Evolutionary conservation across 495 filamentous ascomycete genomes (phyloP).

Genomic region (Viridothelium virens): DNA sequence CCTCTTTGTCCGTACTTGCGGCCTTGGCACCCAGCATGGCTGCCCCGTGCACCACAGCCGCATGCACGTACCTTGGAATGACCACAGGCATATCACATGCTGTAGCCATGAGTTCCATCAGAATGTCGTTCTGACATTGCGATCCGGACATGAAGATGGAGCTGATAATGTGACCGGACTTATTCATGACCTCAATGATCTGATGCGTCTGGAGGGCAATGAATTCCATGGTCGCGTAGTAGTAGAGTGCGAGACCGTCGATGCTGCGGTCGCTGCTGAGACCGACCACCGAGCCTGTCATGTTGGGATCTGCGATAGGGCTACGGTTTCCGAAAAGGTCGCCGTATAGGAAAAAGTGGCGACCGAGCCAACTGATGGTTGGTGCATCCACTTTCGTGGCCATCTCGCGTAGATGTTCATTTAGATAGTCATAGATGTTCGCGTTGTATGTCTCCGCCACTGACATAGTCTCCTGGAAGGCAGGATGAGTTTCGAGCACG

Average conservation of each 20-base stretch:
- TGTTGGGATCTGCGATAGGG: constrained; percentile 81
- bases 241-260: constrained; percentile 79
- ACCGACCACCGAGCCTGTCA: constrained; percentile 83
- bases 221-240: constrained; percentile 93
- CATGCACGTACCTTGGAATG: constrained; percentile 84
- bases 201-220: constrained; percentile 93
- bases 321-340: constrained; percentile 97
- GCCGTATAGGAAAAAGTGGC: constrained; percentile 97
- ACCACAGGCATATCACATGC: constrained; percentile 85
- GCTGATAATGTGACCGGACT: constrained; percentile 68
- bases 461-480: constrained; percentile 66
- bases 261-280: constrained; percentile 75
- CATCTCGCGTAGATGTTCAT: constrained; percentile 76
- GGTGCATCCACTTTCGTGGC: constrained; percentile 58
- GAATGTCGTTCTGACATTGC: constrained; percentile 88
- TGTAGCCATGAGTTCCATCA: constrained; percentile 84
- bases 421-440: constrained; percentile 91
- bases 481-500: constrained; percentile 86
- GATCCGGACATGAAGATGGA: constrained; percentile 98
- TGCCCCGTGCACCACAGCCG: constrained; percentile 92
- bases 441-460: constrained; percentile 67
- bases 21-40: constrained; percentile 97
- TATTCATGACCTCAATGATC: constrained; percentile 89
- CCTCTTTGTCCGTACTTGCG: constrained; percentile 54
- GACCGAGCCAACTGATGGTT: constrained; percentile 69